A percentile compares a stretch with the other conserved stretches of the same genome.
Evolutionary conservation across 768 basidiomycete genomes (phyloP).

Genomic region (Leccinum obscurum): DNA sequence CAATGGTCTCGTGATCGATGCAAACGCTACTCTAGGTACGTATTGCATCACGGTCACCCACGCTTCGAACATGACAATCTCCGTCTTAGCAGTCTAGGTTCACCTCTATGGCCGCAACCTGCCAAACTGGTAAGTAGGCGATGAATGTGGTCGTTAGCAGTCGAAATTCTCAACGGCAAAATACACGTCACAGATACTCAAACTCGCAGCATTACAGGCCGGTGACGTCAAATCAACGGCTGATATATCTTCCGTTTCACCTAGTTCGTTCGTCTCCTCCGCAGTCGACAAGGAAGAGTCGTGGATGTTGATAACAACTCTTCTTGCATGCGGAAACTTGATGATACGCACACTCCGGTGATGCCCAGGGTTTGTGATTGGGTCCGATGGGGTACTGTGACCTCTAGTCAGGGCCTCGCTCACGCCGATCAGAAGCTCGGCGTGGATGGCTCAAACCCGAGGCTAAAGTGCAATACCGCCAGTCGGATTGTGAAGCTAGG

Average conservation of each 20-base stretch:
- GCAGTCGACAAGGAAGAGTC: no score
- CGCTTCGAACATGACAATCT: neutral
- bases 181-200: neutral
- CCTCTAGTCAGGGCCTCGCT: neutral
- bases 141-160: no score
- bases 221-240: neutral
- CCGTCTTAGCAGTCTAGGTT: neutral
- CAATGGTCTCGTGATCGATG: neutral
- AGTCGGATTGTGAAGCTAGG: slow-evolving; percentile 51
- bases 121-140: neutral
- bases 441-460: neutral
- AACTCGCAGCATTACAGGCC: no score
- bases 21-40: neutral
- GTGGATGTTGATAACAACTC: neutral
- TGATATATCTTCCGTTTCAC: neutral
- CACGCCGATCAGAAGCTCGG: neutral
- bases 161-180: neutral
- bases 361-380: no score
- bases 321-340: neutral
- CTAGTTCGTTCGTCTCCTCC: no score
- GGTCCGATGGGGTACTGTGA: neutral
- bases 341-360: no score
- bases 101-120: neutral
- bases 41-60: neutral
- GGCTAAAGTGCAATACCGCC: slow-evolving; percentile 70